Conservation (phyloP, 768 basidiomycete genomes). For the Collybia nuda region DNA sequence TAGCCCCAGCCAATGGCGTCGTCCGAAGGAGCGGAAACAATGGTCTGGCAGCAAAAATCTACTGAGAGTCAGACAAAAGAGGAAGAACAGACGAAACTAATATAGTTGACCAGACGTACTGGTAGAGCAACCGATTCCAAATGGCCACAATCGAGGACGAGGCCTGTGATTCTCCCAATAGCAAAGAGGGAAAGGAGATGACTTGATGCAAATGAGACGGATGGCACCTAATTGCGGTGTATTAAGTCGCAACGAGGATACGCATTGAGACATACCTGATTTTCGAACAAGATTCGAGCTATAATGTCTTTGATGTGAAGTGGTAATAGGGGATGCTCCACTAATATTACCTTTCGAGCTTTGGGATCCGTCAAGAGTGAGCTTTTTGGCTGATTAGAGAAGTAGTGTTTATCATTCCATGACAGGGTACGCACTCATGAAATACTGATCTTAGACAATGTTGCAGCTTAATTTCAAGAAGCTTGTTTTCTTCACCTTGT, state of each 20-base stretch:
- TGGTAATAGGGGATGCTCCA: constrained; percentile 89
- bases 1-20: constrained; percentile 84
- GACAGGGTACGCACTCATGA: constrained; percentile 62
- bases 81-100: not conserved
- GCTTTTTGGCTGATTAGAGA: constrained; percentile 39
- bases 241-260: not conserved
- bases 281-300: constrained; percentile 85
- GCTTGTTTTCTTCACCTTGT: constrained; percentile 69
- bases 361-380: constrained; percentile 93
- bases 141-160: constrained; percentile 92
- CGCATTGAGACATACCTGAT: constrained; percentile 57
- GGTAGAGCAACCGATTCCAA: constrained; percentile 88
- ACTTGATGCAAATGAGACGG: constrained; percentile 89
- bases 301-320: constrained; percentile 86
- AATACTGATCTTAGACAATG: constrained; percentile 74
- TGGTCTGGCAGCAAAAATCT: constrained; percentile 92
- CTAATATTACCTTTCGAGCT: constrained; percentile 88
- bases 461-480: constrained; percentile 72
- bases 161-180: constrained; percentile 86
- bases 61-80: constrained; percentile 5
- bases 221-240: constrained; percentile 67
- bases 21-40: constrained; percentile 80
- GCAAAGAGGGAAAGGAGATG: constrained; percentile 85
- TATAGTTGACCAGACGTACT: constrained; percentile 43
- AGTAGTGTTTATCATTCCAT: not conserved